These are phyloP conservation scores for Pichia californica DNA, from an alignment of 805 yeast species.

Conservation along the genomic window DNA sequence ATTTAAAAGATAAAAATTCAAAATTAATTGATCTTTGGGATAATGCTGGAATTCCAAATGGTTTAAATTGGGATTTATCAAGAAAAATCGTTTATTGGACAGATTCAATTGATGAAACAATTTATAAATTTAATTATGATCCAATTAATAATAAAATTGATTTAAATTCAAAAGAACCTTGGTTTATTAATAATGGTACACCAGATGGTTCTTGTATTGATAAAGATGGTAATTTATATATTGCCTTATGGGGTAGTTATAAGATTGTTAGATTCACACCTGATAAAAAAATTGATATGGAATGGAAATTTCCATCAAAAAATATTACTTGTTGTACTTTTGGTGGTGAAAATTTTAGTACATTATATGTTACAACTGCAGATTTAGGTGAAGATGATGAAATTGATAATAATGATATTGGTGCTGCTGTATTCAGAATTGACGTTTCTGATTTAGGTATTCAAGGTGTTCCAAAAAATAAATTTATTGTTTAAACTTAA, in stretches of 20 bases:
- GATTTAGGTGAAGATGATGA: constrained; percentile 31
- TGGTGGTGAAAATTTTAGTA: constrained; percentile 54
- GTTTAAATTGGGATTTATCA: constrained; percentile 47
- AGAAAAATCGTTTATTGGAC: constrained; percentile 43
- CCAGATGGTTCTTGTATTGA: constrained; percentile 80
- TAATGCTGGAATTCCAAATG: constrained; percentile 59
- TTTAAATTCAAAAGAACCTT: constrained; percentile 31
- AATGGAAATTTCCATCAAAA: constrained; percentile 49
- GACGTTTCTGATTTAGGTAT: constrained; percentile 28
- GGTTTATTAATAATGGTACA: constrained; percentile 31
- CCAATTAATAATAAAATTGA: constrained; percentile 27
- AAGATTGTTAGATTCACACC: constrained; percentile 48
- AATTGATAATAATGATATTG: constrained; percentile 37
- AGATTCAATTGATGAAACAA: constrained; percentile 41
- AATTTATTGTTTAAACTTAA: constrained; percentile 7
- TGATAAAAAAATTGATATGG: constrained; percentile 45
- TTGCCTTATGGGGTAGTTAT: constrained; percentile 60
- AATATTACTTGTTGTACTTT: constrained; percentile 62
- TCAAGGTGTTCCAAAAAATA: constrained; percentile 29
- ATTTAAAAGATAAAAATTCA: constrained; percentile 30
- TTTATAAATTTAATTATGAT: constrained; percentile 44
- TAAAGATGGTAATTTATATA: constrained; percentile 46
- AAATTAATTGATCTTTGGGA: constrained; percentile 26
- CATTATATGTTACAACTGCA: constrained; percentile 65
- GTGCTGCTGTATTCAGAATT: constrained; percentile 53